Percentiles rank a stretch among this genome's conserved stretches.
Evolutionary conservation across 495 filamentous ascomycete genomes (phyloP).

Genomic region (Neurospora sp.): DNA sequence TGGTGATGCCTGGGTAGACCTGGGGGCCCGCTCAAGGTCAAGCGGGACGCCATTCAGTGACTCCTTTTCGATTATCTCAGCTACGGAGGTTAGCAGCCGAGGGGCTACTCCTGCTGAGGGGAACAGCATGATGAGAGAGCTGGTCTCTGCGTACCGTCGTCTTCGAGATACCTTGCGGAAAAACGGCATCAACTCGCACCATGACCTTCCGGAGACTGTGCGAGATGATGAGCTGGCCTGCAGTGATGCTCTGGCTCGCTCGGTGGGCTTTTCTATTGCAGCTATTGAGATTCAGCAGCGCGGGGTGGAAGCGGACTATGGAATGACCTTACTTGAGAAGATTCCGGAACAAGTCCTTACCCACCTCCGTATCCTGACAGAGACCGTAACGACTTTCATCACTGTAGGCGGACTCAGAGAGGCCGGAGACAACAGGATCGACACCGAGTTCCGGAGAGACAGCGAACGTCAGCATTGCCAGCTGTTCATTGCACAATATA

Average conservation of each 20-base stretch:
- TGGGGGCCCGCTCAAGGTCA: constrained; percentile 16
- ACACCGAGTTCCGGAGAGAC: constrained; percentile 57
- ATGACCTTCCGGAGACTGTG: constrained; percentile 10
- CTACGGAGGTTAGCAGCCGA: constrained; percentile 8
- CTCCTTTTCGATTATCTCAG: constrained; percentile 16
- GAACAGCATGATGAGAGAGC: constrained; percentile 50
- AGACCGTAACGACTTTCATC: constrained; percentile 78
- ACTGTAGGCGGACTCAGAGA: constrained; percentile 60
- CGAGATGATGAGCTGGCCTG: constrained; percentile 36
- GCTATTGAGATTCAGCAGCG: constrained; percentile 88
- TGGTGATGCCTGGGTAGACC: constrained; percentile 25
- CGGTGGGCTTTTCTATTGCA: constrained; percentile 81
- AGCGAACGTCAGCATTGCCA: constrained; percentile 66
- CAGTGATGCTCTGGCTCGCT: constrained; percentile 58
- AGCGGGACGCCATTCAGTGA: constrained; percentile 24
- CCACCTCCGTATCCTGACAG: constrained; percentile 81
- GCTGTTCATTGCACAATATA: constrained; percentile 55
- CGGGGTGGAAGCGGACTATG: constrained; percentile 66
- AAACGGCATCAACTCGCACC: constrained; percentile 52
- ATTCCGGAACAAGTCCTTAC: constrained; percentile 73
- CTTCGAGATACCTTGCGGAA: constrained; percentile 65
- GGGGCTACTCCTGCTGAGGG: constrained; percentile 17
- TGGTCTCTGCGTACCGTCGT: constrained; percentile 70
- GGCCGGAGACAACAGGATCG: constrained; percentile 47
- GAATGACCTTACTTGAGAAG: constrained; percentile 69